These are phyloP conservation scores for Gossypium turneri DNA, from an alignment of 345 rosid genomes.

Conservation along the genomic window DNA sequence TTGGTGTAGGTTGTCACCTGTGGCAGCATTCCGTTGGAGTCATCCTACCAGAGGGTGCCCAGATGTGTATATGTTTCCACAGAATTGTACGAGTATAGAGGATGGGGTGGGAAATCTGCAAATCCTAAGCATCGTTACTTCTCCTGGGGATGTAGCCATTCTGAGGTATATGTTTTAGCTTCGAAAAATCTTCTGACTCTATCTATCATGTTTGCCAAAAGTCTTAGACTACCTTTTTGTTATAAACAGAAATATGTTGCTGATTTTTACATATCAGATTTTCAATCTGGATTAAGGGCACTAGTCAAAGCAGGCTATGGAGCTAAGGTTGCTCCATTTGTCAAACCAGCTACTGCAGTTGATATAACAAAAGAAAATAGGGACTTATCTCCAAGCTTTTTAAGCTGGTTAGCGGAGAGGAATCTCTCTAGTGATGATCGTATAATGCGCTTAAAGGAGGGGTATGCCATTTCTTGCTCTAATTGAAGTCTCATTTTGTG, in stretches of 20 bases:
- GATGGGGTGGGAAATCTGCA: constrained; percentile 71
- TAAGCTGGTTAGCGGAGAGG: constrained; percentile 75
- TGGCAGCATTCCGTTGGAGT: constrained; percentile 85
- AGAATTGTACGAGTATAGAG: constrained; percentile 71
- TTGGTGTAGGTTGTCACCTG: constrained; percentile 82
- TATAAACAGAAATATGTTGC: constrained; percentile 74
- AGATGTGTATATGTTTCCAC: constrained; percentile 85
- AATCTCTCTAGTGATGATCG: constrained; percentile 60
- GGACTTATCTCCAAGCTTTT: constrained; percentile 70
- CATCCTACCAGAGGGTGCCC: constrained; percentile 75
- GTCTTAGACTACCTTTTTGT: not conserved
- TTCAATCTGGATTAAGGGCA: constrained; percentile 89
- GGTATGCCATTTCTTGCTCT: constrained; percentile 39
- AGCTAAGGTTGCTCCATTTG: constrained; percentile 82
- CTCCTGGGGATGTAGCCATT: constrained; percentile 85
- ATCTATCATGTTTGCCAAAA: not conserved
- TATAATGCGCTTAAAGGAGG: constrained; percentile 88
- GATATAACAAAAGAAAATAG: constrained; percentile 54
- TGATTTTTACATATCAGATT: constrained; percentile 91
- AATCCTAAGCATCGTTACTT: constrained; percentile 69
- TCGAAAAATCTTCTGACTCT: not conserved
- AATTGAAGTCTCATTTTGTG: not conserved
- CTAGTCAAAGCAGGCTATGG: constrained; percentile 90
- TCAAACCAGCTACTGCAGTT: constrained; percentile 58
- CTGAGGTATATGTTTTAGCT: constrained; percentile 50